Evolutionary conservation across 257 asterid species (phyloP).

Genomic region (Solanum habrochaites): DNA sequence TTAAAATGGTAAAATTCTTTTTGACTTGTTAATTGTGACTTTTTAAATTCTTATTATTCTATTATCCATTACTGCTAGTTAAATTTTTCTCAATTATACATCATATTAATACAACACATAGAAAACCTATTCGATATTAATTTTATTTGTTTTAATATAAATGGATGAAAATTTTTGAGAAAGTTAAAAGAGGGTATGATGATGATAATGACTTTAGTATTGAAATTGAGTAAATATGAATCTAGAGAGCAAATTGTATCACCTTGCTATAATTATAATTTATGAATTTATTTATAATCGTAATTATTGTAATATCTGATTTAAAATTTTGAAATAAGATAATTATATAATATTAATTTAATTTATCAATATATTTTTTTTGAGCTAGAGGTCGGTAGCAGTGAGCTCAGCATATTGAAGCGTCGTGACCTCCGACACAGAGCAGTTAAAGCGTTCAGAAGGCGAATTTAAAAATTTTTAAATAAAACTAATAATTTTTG

Average conservation of each 20-base stretch:
- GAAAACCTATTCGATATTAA: no score
- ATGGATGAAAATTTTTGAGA: neutral
- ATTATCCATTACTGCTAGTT: neutral
- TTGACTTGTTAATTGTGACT: neutral
- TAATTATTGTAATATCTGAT: no score
- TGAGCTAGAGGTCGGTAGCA: neutral
- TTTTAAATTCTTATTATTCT: no score
- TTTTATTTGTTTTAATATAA: no score
- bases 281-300: no score
- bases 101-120: no score
- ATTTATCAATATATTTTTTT: neutral
- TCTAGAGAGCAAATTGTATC: neutral
- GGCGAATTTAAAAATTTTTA: no score
- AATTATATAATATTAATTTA: neutral
- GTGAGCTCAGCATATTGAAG: neutral
- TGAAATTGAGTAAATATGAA: neutral
- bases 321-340: neutral
- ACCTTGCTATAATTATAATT: neutral
- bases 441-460: rapidly evolving
- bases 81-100: no score
- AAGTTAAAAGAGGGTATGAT: neutral
- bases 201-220: no score
- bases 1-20: neutral
- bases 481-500: no score
- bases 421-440: neutral